A percentile compares a stretch with the other conserved stretches of the same genome.
phyloP scores from a whole-genome alignment of 129 eudicot genomes.

The Pseudognaphalium luteoalbum region DNA sequence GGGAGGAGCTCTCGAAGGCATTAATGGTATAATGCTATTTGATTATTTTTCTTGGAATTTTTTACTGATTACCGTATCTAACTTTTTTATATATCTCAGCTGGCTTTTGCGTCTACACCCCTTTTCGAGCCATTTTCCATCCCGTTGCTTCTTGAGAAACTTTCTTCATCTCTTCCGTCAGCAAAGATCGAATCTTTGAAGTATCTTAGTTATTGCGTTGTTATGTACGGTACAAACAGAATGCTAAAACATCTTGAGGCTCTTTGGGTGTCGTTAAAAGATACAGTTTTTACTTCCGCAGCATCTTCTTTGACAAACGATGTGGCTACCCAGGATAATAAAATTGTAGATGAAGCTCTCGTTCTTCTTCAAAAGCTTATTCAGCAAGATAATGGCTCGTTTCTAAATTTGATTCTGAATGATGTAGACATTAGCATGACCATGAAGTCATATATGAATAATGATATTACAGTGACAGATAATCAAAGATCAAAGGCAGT shows the following conservation, averaged over 20 bases:
- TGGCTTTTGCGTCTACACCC: slow-evolving; percentile 85
- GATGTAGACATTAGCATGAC: slow-evolving; percentile 57
- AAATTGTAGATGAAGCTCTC: slow-evolving; percentile 64
- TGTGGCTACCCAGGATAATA: slow-evolving; percentile 50
- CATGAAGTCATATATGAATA: slow-evolving; percentile 36
- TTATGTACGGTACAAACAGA: slow-evolving; percentile 61
- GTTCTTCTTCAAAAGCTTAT: slow-evolving; percentile 59
- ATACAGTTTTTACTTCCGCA: slow-evolving; percentile 45
- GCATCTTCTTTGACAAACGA: slow-evolving; percentile 31
- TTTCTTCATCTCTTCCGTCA: slow-evolving; percentile 79
- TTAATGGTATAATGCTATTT: slow-evolving; percentile 67
- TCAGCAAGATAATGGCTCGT: slow-evolving; percentile 39
- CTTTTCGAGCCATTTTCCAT: slow-evolving; percentile 77
- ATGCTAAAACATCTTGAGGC: slow-evolving; percentile 57
- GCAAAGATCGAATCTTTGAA: slow-evolving; percentile 90
- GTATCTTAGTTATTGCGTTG: slow-evolving; percentile 71
- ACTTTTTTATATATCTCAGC: slow-evolving; percentile 40
- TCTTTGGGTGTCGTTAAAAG: slow-evolving; percentile 73
- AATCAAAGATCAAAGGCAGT: slow-evolving; percentile 70
- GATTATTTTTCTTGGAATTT: slow-evolving; percentile 2
- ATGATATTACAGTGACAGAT: slow-evolving; percentile 34
- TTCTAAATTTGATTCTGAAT: slow-evolving; percentile 53
- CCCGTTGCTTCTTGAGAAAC: slow-evolving; percentile 85
- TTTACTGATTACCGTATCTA: background rate
- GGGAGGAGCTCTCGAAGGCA: slow-evolving; percentile 84